A percentile compares a stretch with the other conserved stretches of the same genome.
Conservation (phyloP, 176 grass and related monocot genomes). For the Carex kokanica region DNA sequence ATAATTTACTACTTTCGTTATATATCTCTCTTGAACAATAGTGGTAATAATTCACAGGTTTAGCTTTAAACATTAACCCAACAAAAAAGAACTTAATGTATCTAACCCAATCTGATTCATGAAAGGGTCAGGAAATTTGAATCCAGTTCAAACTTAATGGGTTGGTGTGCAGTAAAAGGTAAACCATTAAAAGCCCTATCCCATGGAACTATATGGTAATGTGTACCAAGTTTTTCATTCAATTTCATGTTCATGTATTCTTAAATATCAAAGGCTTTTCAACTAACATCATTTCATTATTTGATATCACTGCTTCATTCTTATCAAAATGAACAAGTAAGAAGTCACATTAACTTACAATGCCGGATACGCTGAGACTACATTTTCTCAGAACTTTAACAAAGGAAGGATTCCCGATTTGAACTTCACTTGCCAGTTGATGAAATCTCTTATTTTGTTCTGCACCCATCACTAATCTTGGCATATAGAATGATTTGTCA, state of each 20-base stretch:
- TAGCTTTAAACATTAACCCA: not conserved
- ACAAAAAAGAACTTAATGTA: not conserved
- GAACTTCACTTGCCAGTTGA: not conserved
- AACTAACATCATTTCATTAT: not conserved
- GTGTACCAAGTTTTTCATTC: not conserved
- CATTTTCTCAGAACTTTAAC: not conserved
- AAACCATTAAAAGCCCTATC: not conserved
- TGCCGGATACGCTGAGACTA: not conserved
- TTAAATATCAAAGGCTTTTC: not conserved
- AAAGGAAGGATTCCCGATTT: not conserved
- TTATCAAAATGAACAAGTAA: not conserved
- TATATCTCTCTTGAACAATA: not conserved
- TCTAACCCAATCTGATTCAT: not conserved
- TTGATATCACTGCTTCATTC: not conserved
- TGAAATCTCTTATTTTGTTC: not conserved
- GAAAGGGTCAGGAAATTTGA: not conserved
- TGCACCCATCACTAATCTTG: not conserved
- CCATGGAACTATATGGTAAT: not conserved
- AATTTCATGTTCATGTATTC: not conserved
- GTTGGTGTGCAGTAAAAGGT: not conserved
- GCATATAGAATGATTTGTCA: not conserved
- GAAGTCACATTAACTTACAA: not conserved
- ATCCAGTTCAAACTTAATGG: not conserved
- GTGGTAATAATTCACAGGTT: not conserved
- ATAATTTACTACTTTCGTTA: not conserved